These are phyloP conservation scores for Phytophthora cajani DNA, from an alignment of 352 stramenopile genomes.

Conservation along the genomic window DNA sequence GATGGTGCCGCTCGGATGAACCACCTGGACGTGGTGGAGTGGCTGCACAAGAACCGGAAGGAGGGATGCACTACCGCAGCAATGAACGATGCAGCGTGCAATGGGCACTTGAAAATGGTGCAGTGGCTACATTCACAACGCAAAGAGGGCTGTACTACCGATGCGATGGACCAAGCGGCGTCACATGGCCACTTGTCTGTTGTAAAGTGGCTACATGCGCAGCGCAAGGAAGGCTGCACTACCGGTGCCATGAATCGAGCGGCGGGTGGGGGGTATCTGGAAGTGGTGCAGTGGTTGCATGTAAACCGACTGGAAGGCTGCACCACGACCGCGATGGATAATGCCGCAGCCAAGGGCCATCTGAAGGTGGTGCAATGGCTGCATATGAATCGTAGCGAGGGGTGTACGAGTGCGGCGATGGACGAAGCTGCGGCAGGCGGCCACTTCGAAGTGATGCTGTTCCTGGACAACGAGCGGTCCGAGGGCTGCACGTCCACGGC, in stretches of 20 bases:
- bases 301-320: conserved; percentile 32
- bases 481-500: conserved; percentile 37
- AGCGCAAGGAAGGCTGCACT: conserved; percentile 44
- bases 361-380: conserved; percentile 41
- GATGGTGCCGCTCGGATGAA: conserved; percentile 32
- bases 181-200: conserved; percentile 35
- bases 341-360: conserved; percentile 33
- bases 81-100: conserved; percentile 40
- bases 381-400: conserved; percentile 34
- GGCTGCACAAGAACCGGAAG: conserved; percentile 38
- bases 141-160: conserved; percentile 32
- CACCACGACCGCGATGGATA: conserved; percentile 37
- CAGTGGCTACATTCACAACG: conserved; percentile 37
- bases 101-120: conserved; percentile 38
- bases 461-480: conserved; percentile 35
- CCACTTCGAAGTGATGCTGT: conserved; percentile 51
- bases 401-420: conserved; percentile 42
- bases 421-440: conserved; percentile 38
- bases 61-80: conserved; percentile 34
- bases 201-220: conserved; percentile 39
- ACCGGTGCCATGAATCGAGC: conserved; percentile 41
- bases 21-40: conserved; percentile 38
- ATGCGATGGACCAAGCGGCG: conserved; percentile 42
- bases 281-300: conserved; percentile 42
- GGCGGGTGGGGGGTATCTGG: conserved; percentile 26